Evolutionary conservation across 805 yeast genomes (phyloP).

Genomic region (Schwanniomyces occidentalis): DNA sequence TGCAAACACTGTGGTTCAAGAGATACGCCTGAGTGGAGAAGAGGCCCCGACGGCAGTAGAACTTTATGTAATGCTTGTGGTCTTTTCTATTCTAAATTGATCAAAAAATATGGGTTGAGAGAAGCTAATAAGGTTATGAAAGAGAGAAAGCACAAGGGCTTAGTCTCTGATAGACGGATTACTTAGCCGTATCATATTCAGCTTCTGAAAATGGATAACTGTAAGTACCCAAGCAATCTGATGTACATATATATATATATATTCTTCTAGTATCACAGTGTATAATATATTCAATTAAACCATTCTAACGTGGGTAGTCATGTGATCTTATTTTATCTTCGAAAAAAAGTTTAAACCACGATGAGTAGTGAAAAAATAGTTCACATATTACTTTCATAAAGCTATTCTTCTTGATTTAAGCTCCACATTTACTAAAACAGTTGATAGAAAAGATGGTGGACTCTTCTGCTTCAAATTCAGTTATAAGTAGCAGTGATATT

Average conservation of each 20-base stretch:
- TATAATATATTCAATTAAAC: too few relatives aligned
- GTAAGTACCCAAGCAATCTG: too few relatives aligned
- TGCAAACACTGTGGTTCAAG: constrained; percentile 66
- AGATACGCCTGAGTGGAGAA: constrained; percentile 90
- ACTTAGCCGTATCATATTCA: too few relatives aligned
- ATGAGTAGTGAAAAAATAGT: constrained; percentile 3
- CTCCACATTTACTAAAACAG: neutral
- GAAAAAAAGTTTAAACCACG: constrained; percentile 3
- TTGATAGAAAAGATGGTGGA: constrained; percentile 5
- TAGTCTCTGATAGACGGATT: constrained; percentile 20
- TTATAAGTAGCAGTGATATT: constrained; percentile 46
- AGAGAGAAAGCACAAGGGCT: constrained; percentile 18
- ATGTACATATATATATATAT: too few relatives aligned
- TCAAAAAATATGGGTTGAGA: constrained; percentile 46
- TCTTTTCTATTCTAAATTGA: constrained; percentile 63
- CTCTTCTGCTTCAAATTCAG: constrained; percentile 20
- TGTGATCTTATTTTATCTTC: too few relatives aligned
- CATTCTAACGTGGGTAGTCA: too few relatives aligned
- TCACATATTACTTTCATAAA: neutral
- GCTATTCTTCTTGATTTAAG: neutral
- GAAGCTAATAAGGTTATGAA: constrained; percentile 40
- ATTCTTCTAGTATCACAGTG: too few relatives aligned
- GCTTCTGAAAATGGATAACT: too few relatives aligned
- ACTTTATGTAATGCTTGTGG: constrained; percentile 95
- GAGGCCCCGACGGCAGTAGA: constrained; percentile 82